These are phyloP conservation scores for Trichoderma cornu-damae DNA, from an alignment of 2,329 filamentous ascomycete species.

Conservation along the genomic window DNA sequence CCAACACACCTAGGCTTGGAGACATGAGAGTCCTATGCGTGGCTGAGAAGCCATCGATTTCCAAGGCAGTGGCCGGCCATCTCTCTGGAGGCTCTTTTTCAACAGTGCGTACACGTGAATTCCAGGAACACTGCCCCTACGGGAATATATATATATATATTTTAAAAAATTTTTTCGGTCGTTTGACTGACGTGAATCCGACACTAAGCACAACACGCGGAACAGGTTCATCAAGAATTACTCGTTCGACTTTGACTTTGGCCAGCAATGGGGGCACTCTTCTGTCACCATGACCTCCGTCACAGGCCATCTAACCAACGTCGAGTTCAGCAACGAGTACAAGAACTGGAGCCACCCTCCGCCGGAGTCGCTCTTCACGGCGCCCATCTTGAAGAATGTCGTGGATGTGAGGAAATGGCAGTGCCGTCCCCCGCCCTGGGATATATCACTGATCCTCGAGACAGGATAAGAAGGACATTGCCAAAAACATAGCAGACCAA, in stretches of 20 bases:
- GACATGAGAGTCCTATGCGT: slow-evolving; percentile 52
- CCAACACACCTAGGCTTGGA: background rate
- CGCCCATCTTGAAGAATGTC: slow-evolving; percentile 65
- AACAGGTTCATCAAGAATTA: slow-evolving; percentile 90
- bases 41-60: slow-evolving; percentile 78
- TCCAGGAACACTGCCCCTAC: background rate
- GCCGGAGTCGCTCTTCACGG: slow-evolving; percentile 74
- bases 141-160: no score
- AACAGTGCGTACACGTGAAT: slow-evolving; percentile 46
- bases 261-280: slow-evolving; percentile 71
- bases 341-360: slow-evolving; percentile 77
- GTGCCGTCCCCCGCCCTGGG: rapidly evolving
- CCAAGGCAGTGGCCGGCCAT: slow-evolving; percentile 87
- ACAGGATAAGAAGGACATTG: slow-evolving; percentile 73
- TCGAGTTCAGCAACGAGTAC: slow-evolving; percentile 70
- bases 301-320: slow-evolving; percentile 75
- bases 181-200: slow-evolving; percentile 22
- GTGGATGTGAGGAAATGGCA: slow-evolving; percentile 48
- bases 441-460: slow-evolving; percentile 18
- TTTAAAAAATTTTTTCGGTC: no score
- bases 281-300: slow-evolving; percentile 92
- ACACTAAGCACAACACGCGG: slow-evolving; percentile 59
- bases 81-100: slow-evolving; percentile 70
- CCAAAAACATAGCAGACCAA: slow-evolving; percentile 76
- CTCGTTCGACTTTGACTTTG: slow-evolving; percentile 84